Percentiles rank a stretch among this genome's conserved stretches.
phyloP scores from a whole-genome alignment of 2,329 filamentous ascomycete species.

The Boeremia exigua region DNA sequence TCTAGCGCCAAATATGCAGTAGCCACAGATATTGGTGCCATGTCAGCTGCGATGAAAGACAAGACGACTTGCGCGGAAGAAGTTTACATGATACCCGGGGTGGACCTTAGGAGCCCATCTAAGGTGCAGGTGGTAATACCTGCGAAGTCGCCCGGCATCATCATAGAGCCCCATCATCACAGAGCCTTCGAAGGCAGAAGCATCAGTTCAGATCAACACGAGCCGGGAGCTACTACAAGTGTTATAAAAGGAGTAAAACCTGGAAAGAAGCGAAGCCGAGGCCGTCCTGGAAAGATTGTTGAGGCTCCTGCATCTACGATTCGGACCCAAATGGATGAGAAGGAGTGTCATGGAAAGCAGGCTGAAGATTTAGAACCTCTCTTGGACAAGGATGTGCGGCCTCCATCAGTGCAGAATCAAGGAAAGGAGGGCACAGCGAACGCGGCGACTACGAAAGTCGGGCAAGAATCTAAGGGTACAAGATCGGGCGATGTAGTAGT shows the following conservation, averaged over 20 bases:
- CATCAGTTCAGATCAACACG: slow-evolving; percentile 23
- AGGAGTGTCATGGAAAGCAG: background rate
- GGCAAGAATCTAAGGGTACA: background rate
- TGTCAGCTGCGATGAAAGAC: background rate
- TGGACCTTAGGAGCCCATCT: slow-evolving; percentile 19
- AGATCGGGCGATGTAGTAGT: background rate
- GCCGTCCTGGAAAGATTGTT: slow-evolving; percentile 38
- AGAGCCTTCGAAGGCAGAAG: slow-evolving; percentile 36
- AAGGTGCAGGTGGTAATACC: slow-evolving; percentile 36
- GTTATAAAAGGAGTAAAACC: slow-evolving; percentile 3
- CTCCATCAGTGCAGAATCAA: background rate
- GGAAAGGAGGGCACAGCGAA: background rate
- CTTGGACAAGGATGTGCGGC: background rate
- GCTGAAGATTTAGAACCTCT: background rate
- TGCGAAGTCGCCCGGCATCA: slow-evolving; percentile 14
- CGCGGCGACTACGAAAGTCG: background rate
- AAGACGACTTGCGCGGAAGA: background rate
- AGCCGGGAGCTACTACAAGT: background rate
- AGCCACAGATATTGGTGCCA: background rate
- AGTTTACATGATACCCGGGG: no score
- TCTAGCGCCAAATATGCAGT: background rate
- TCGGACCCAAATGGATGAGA: slow-evolving; percentile 6
- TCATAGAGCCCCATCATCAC: slow-evolving; percentile 11
- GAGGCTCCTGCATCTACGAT: slow-evolving; percentile 7
- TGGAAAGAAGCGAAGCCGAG: slow-evolving; percentile 40